phyloP scores from a whole-genome alignment of 2,329 filamentous ascomycete genomes.

The Neofusicoccum sp. region DNA sequence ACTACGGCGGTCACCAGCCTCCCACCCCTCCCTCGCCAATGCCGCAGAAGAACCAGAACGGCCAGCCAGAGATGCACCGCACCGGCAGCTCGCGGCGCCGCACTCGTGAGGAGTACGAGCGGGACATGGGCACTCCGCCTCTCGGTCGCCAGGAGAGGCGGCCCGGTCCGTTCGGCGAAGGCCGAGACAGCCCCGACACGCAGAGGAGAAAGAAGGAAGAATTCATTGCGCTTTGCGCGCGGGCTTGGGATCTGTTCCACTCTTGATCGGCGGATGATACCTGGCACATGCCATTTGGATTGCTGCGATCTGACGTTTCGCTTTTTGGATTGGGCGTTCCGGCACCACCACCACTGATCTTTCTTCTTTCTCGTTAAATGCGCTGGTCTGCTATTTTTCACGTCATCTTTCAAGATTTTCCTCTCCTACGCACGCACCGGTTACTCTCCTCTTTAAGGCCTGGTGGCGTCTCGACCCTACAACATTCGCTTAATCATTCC shows the following conservation, averaged over 20 bases:
- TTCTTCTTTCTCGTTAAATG: not conserved
- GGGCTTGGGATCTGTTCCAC: slow-evolving; percentile 97
- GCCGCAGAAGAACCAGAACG: slow-evolving; percentile 41
- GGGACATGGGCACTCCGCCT: slow-evolving; percentile 80
- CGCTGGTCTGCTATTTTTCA: slow-evolving; percentile 8
- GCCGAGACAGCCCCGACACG: slow-evolving; percentile 78
- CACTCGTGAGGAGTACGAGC: slow-evolving; percentile 84
- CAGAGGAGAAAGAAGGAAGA: slow-evolving; percentile 87
- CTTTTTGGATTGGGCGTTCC: slow-evolving; percentile 7
- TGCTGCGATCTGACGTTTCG: not conserved
- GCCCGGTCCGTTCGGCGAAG: slow-evolving; percentile 70
- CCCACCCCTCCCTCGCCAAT: slow-evolving; percentile 84
- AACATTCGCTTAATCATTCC: slow-evolving; percentile 11
- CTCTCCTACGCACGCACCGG: not conserved
- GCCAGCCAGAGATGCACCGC: slow-evolving; percentile 36
- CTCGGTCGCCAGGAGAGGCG: slow-evolving; percentile 60
- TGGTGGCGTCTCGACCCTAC: slow-evolving; percentile 9
- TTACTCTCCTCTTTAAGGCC: slow-evolving; percentile 11
- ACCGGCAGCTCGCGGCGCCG: slow-evolving; percentile 69
- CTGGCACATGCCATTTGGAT: not conserved
- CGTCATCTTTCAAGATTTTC: not conserved
- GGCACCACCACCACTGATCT: not conserved
- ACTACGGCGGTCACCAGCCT: slow-evolving; percentile 91
- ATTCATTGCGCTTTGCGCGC: slow-evolving; percentile 79
- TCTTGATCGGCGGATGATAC: slow-evolving; percentile 53